Percentiles rank a stretch among this genome's conserved stretches.
Conservation (phyloP, 2,329 filamentous ascomycete species). For the Elsinoe batatas region DNA sequence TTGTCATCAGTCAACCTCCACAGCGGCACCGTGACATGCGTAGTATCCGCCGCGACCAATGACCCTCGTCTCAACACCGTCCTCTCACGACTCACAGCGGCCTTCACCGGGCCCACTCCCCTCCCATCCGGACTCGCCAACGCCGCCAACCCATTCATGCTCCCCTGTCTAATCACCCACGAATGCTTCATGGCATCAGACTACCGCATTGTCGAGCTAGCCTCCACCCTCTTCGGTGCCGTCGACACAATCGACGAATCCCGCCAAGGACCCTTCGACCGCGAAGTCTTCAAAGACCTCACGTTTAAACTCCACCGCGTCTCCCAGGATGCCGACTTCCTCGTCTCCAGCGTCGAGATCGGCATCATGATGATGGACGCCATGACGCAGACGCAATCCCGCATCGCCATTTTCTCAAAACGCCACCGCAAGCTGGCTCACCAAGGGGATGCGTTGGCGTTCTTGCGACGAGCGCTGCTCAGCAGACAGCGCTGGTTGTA, state of each 20-base stretch:
- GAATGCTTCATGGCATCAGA: conserved; percentile 6
- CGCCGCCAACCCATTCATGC: neutral
- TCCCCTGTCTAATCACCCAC: neutral
- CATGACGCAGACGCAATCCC: neutral
- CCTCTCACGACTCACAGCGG: neutral
- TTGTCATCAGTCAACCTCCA: neutral
- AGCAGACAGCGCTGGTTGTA: conserved; percentile 15
- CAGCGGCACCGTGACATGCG: neutral
- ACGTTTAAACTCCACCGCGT: neutral
- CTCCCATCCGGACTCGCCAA: neutral
- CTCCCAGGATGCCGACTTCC: neutral
- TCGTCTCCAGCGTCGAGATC: neutral
- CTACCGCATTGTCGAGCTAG: conserved; percentile 1
- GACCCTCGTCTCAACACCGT: neutral
- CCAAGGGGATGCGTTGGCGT: neutral
- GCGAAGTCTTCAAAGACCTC: conserved; percentile 1
- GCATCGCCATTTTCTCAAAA: neutral
- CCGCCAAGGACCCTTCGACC: neutral
- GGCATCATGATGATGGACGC: conserved; percentile 3
- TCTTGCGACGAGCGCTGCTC: neutral
- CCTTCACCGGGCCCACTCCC: neutral
- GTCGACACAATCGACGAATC: conserved; percentile 1
- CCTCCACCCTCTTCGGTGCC: neutral
- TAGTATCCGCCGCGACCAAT: neutral
- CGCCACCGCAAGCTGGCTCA: neutral